Base-by-base conservation (phyloP, 495 filamentous ascomycete species). In the Aspergillus diversus region DNA sequence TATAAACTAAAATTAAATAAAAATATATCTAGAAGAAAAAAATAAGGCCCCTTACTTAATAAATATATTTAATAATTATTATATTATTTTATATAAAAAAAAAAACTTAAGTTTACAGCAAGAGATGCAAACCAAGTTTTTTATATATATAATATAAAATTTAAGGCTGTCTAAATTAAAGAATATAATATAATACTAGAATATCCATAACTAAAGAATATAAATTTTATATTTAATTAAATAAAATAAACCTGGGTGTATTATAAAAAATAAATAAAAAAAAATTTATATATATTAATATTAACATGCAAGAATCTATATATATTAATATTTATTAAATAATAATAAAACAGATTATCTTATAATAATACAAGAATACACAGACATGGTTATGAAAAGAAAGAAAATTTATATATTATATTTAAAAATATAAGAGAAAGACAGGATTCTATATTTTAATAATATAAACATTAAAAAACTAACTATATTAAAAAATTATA, bases 1-100 rank as follows among this genome's bases (percentile, higher is more conserved):
- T 35, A 33, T 60, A 3, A 50, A 15, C 35, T 60, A 60, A 60
- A 34, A 50, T n/a, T 60, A 60, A 51, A 33, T 60, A 17, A 60
- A 27, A 60, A 50, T 47, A 60, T 35, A 33, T 50, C 17, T 60
- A 50, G 13, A 33, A 37, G n/a, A 17, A 35, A 56, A 37, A 56
- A 56, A 37, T 56, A 56, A 31, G 8, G 1, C 5, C 17, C 33
- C 1, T 32, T 54, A 17, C 31, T 54, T 54, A 32, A 39, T 57
- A 60, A 32, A 51, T 60, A 50, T 27, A 27, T 27, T 27, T 27
- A 27, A 27, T 27, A 27, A 2, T 27, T 27, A 27, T 2, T 27
- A 27, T 27, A 27, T 27, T 27, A 27, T 27, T 27, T 27, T 27
- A 27, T 27, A 27, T 27, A 27, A 27, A 27, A 27, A 27, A 27